Base-by-base conservation (phyloP, 208 protist species). In the Phytomonas sp. region DNA sequence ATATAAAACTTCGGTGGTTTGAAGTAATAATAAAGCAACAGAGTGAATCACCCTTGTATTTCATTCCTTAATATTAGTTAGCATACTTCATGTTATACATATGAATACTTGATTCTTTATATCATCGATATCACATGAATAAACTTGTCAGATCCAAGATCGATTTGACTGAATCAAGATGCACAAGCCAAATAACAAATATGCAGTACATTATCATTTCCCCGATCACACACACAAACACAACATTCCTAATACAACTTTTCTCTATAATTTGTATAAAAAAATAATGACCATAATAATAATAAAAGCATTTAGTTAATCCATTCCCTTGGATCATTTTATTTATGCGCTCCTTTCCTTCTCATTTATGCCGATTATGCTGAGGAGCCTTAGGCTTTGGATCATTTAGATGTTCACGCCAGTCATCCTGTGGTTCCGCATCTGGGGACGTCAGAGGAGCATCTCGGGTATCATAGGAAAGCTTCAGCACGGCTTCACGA, bases 361-460 rank as follows among this genome's bases (percentile, higher is more conserved):
- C 12, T 19, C 12, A 34, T 64, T 64, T 23, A 64, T 64, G 31
- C 19, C 36, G 3, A 42, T 64, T 64, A 64, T n/a, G 14, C 19
- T 64, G 60, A 16, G 36, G 14, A 42, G 12, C 36, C 36, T 64
- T 64, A 42, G 69, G 79, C 81, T 86, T 87, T 68, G 82, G 75
- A 61, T 83, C 75, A 61, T 87, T 79, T 14, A 89, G 52, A 67
- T 89, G 72, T 34, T 92, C 85, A 29, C 80, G 74, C 88, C 91
- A 96, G 79, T 94, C 79, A 19, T 73, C 77, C 60, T 76, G 91
- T 1, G 91, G 91, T 29, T 96, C 84, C 52, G 91, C 91, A 56
- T 89, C 76, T 32, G 79, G 82, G 23, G 75, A 73, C 2, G 91
- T 94, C 60, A 94, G 80, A n/a, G 85, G 84, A 29, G 77, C 68